Percentiles rank a stretch among this genome's conserved stretches.
Evolutionary conservation across 495 filamentous ascomycete genomes (phyloP).

Genomic region (Xylaria scruposa): DNA sequence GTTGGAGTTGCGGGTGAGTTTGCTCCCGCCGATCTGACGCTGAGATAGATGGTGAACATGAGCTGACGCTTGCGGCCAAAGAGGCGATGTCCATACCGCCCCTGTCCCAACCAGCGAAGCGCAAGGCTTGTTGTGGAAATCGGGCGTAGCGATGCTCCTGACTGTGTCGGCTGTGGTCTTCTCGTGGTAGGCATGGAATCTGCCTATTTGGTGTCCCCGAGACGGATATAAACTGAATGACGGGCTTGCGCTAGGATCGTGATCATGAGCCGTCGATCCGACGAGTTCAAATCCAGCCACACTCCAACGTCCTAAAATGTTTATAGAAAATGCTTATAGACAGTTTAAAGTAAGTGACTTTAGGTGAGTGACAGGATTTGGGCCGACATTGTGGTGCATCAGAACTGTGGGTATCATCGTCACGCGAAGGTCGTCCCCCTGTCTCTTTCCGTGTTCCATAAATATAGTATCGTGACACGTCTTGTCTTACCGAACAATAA

Average conservation of each 20-base stretch:
- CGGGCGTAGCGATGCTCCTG: not conserved
- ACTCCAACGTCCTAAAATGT: not conserved
- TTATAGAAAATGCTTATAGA: not conserved
- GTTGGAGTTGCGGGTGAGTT: constrained; percentile 41
- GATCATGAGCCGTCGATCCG: not conserved
- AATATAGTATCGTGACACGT: not conserved
- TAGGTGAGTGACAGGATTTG: too few species aligned
- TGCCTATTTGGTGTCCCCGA: not conserved
- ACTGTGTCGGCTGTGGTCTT: not conserved
- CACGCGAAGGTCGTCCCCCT: not conserved
- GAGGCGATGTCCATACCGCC: constrained; percentile 8
- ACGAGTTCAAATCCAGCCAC: not conserved
- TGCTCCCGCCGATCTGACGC: not conserved
- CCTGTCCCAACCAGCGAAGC: constrained; percentile 14
- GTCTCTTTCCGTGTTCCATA: not conserved
- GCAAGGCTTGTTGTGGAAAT: not conserved
- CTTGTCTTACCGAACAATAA: not conserved
- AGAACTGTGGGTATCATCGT: not conserved
- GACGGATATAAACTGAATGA: not conserved
- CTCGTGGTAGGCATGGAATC: constrained; percentile 8
- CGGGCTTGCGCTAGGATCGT: not conserved
- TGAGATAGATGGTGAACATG: not conserved
- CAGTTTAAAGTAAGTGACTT: not conserved
- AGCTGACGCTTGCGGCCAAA: constrained; percentile 11
- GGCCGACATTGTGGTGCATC: too few species aligned